phyloP scores from a whole-genome alignment of 805 yeast species.

The Lipomyces mesembrius region DNA sequence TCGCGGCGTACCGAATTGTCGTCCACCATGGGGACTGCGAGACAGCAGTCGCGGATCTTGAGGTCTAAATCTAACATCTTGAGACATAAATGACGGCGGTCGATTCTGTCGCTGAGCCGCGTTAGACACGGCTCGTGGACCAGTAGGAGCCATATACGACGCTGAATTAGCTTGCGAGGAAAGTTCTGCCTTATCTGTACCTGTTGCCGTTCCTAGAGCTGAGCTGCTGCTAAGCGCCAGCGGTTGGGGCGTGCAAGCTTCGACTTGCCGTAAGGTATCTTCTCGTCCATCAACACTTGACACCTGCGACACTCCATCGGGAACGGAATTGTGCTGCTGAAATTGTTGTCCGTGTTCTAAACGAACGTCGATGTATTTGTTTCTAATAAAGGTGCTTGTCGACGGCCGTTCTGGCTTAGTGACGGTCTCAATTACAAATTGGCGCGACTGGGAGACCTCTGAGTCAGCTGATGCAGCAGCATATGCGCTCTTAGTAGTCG shows the following conservation, averaged over 20 bases:
- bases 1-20: background rate
- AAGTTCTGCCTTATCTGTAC: background rate
- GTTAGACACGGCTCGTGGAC: background rate
- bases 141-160: background rate
- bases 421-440: background rate
- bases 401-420: background rate
- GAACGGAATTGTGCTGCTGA: background rate
- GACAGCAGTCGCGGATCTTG: background rate
- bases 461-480: background rate
- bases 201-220: background rate
- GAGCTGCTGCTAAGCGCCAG: background rate
- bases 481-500: background rate
- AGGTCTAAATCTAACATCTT: background rate
- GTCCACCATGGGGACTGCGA: background rate
- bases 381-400: background rate
- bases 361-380: background rate
- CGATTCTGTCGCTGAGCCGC: background rate
- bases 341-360: background rate
- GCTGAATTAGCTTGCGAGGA: background rate
- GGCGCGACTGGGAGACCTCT: background rate
- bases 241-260: background rate
- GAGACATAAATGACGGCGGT: background rate
- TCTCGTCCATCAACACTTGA: background rate
- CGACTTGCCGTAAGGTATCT: background rate
- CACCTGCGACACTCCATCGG: background rate